Evolutionary conservation across 306 rosid species (phyloP).

Genomic region (Castanopsis chinensis): DNA sequence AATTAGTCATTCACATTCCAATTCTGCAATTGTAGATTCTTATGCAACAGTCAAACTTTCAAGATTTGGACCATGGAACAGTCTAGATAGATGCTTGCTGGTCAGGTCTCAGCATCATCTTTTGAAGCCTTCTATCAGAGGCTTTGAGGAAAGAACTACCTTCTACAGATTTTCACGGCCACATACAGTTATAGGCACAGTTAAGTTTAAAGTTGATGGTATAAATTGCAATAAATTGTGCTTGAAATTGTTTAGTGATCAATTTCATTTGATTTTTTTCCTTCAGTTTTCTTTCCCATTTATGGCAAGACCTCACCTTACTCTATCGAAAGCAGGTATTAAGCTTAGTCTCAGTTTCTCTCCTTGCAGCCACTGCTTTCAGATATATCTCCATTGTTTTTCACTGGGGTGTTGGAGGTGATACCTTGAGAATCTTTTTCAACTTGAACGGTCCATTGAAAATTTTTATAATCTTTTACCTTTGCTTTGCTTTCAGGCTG

Average conservation of each 20-base stretch:
- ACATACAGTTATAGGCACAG: constrained; percentile 95
- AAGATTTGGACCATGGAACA: constrained; percentile 38
- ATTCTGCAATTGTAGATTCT: constrained; percentile 39
- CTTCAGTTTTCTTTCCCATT: constrained; percentile 1
- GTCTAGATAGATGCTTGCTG: constrained; percentile 23
- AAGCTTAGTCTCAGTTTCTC: constrained; percentile 92
- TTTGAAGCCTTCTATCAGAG: constrained; percentile 15
- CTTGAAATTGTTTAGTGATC: constrained; percentile 1
- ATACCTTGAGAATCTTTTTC: constrained; percentile 23
- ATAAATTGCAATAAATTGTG: not conserved
- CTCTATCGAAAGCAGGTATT: constrained; percentile 58
- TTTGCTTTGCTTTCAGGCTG: constrained; percentile 63
- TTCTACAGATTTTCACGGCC: constrained; percentile 81
- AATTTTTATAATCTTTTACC: not conserved
- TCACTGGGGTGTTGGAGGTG: constrained; percentile 81
- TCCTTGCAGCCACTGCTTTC: constrained; percentile 68
- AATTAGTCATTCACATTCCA: not conserved
- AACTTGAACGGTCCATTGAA: not conserved
- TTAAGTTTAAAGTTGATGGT: constrained; percentile 43
- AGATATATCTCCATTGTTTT: constrained; percentile 82
- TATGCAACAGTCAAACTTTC: constrained; percentile 32
- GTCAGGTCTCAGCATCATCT: constrained; percentile 30
- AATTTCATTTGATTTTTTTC: not conserved
- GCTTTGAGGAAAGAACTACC: constrained; percentile 31
- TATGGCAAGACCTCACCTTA: constrained; percentile 13